phyloP scores from a whole-genome alignment of 2,329 filamentous ascomycete species.

The Exophiala calicioides region DNA sequence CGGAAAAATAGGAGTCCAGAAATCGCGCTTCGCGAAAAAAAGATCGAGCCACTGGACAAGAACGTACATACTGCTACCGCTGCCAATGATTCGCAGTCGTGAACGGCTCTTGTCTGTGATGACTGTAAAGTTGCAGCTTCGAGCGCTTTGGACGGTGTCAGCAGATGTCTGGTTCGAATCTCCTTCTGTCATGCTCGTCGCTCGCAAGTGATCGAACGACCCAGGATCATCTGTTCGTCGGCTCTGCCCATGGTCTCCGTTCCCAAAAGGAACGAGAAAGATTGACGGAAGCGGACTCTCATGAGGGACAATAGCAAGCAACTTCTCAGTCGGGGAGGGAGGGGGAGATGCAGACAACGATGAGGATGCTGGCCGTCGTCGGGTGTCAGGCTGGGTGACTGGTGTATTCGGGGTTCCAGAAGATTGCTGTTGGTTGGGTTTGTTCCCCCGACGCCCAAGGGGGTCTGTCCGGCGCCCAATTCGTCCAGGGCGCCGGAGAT shows the following conservation, averaged over 20 bases:
- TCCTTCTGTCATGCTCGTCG: background rate
- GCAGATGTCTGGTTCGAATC: background rate
- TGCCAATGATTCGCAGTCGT: slow-evolving; percentile 7
- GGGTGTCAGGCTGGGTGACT: too few species aligned
- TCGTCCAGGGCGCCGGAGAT: too few species aligned
- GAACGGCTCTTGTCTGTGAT: slow-evolving; percentile 12
- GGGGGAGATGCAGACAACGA: slow-evolving; percentile 6
- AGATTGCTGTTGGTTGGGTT: too few species aligned
- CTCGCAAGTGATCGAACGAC: background rate
- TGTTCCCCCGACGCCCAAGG: too few species aligned
- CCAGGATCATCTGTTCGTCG: background rate
- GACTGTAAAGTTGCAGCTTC: slow-evolving; percentile 7
- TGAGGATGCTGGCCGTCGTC: too few species aligned
- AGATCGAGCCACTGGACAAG: slow-evolving; percentile 16
- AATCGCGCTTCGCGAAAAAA: slow-evolving; percentile 8
- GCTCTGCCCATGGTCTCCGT: background rate
- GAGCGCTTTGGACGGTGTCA: background rate
- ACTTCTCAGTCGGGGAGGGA: slow-evolving; percentile 6
- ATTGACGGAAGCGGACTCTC: slow-evolving; percentile 9
- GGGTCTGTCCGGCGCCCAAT: too few species aligned
- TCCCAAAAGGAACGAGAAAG: slow-evolving; percentile 7
- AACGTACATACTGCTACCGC: slow-evolving; percentile 13
- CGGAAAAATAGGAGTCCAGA: slow-evolving; percentile 10
- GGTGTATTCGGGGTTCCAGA: too few species aligned
- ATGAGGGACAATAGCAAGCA: slow-evolving; percentile 6